Percentiles rank a stretch among this genome's conserved stretches.
phyloP scores from a whole-genome alignment of 108 stramenopile genomes.

The Cyclotella kingstonii region DNA sequence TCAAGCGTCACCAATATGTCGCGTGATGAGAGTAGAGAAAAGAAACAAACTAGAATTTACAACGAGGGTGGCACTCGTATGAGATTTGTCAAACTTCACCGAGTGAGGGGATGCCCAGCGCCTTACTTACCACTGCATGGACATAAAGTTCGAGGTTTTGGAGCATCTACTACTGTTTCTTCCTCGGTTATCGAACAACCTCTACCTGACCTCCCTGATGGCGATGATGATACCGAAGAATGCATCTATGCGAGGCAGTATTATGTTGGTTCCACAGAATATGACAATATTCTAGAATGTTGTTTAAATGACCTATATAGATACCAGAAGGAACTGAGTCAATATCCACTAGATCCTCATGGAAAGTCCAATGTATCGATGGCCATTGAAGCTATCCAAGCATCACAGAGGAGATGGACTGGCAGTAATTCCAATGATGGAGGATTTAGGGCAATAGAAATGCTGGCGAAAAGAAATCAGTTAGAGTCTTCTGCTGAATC shows the following conservation, averaged over 20 bases:
- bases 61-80: conserved; percentile 25
- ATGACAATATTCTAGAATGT: conserved; percentile 13
- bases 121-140: conserved; percentile 59
- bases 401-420: conserved; percentile 29
- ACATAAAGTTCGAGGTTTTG: conserved; percentile 11
- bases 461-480: conserved; percentile 12
- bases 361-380: conserved; percentile 35
- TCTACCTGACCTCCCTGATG: conserved; percentile 30
- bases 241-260: conserved; percentile 33
- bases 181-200: neutral
- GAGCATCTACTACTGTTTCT: neutral
- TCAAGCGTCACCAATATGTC: neutral
- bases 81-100: conserved; percentile 63
- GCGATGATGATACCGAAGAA: conserved; percentile 39
- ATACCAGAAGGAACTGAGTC: conserved; percentile 18
- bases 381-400: conserved; percentile 37
- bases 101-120: conserved; percentile 47
- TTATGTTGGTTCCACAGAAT: conserved; percentile 29
- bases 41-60: neutral
- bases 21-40: neutral
- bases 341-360: conserved; percentile 29
- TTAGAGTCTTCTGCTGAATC: neutral
- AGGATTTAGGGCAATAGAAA: conserved; percentile 30
- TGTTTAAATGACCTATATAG: conserved; percentile 23
- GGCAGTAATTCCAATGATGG: conserved; percentile 20